These are phyloP conservation scores for Cladophialophora immunda DNA, from an alignment of 2,329 filamentous ascomycete species.

Conservation along the genomic window DNA sequence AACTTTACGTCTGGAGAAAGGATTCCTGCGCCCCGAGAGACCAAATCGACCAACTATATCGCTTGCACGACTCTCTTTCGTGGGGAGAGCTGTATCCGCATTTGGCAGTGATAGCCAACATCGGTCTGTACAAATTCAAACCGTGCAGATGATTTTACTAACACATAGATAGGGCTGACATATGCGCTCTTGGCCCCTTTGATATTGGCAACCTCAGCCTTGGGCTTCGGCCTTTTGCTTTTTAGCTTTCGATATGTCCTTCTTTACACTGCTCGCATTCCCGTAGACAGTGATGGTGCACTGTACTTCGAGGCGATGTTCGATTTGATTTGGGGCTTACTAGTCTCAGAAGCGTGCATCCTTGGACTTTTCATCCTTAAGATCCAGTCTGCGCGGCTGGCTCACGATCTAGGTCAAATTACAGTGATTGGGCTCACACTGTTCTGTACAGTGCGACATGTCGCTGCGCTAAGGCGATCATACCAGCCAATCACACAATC, in stretches of 20 bases:
- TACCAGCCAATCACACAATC: slow-evolving; percentile 3
- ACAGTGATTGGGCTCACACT: slow-evolving; percentile 14
- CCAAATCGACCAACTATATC: background rate
- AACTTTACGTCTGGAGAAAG: too few species aligned
- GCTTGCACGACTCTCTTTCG: background rate
- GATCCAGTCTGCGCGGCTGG: background rate
- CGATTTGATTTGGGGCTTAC: slow-evolving; percentile 9
- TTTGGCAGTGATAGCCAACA: slow-evolving; percentile 8
- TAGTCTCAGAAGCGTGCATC: slow-evolving; percentile 11
- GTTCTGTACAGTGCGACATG: background rate
- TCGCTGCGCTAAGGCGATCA: background rate
- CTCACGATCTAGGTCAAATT: slow-evolving; percentile 15
- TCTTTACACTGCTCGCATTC: slow-evolving; percentile 4
- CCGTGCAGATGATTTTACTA: background rate
- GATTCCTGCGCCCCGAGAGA: slow-evolving; percentile 11
- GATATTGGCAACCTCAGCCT: slow-evolving; percentile 13
- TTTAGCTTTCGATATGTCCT: slow-evolving; percentile 23
- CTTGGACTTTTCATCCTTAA: slow-evolving; percentile 26
- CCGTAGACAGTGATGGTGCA: slow-evolving; percentile 13
- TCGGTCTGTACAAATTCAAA: slow-evolving; percentile 2
- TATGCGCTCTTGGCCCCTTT: slow-evolving; percentile 20
- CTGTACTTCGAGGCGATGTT: slow-evolving; percentile 17
- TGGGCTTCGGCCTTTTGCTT: slow-evolving; percentile 12
- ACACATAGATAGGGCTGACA: slow-evolving; percentile 11
- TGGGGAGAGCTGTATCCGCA: slow-evolving; percentile 16